phyloP scores from a whole-genome alignment of 805 yeast species.

The Candida ortonii region DNA sequence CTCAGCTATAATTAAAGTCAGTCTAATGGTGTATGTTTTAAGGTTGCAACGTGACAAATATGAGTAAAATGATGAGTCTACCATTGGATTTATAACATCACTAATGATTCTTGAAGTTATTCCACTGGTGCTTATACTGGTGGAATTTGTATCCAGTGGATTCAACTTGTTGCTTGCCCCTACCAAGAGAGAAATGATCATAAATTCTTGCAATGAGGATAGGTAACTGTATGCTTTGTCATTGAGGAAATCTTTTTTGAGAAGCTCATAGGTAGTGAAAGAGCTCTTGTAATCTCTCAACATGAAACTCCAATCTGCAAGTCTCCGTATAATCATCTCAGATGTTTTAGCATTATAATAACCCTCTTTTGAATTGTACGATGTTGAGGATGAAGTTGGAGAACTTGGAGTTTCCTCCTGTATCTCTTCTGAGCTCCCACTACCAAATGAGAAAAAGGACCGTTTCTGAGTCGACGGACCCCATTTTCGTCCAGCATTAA shows the following conservation, averaged over 20 bases:
- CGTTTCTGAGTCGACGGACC: slow-evolving; percentile 34
- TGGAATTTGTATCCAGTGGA: slow-evolving; percentile 34
- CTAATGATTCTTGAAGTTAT: slow-evolving; percentile 45
- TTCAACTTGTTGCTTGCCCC: slow-evolving; percentile 47
- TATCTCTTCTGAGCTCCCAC: slow-evolving; percentile 9
- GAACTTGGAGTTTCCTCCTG: slow-evolving; percentile 5
- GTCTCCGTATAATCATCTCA: slow-evolving; percentile 72
- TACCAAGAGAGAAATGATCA: slow-evolving; percentile 68
- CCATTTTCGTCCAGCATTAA: slow-evolving; percentile 59
- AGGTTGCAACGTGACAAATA: slow-evolving; percentile 69
- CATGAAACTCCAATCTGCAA: slow-evolving; percentile 93
- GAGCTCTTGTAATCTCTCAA: slow-evolving; percentile 86
- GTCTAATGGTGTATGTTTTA: slow-evolving; percentile 67
- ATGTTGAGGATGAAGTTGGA: slow-evolving; percentile 5
- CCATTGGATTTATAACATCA: slow-evolving; percentile 54
- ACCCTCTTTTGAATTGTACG: slow-evolving; percentile 50
- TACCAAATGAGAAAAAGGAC: slow-evolving; percentile 35
- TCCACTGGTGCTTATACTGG: slow-evolving; percentile 28
- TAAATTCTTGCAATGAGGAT: slow-evolving; percentile 88
- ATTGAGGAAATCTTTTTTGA: slow-evolving; percentile 70
- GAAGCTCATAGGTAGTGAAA: slow-evolving; percentile 74
- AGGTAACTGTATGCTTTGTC: slow-evolving; percentile 79
- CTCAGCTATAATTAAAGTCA: slow-evolving; percentile 67
- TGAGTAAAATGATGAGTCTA: slow-evolving; percentile 73
- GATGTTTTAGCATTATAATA: slow-evolving; percentile 60